phyloP scores from a whole-genome alignment of 306 rosid genomes.

The Castanea mollissima region DNA sequence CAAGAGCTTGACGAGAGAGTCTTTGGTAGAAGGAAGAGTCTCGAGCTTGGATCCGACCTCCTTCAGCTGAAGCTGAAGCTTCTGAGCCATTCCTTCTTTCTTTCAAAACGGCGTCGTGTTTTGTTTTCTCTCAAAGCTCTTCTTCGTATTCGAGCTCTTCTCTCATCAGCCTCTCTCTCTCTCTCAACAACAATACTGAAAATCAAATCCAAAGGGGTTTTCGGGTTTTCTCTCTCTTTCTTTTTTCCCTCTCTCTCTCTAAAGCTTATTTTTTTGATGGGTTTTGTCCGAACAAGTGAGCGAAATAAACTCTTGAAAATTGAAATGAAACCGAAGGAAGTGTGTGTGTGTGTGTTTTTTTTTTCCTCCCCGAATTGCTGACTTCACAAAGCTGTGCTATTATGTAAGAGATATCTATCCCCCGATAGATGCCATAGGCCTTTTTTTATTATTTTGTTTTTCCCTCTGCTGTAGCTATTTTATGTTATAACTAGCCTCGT shows the following conservation, averaged over 20 bases:
- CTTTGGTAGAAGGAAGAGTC: conserved; percentile 68
- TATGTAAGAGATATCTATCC: not conserved
- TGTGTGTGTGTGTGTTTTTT: not conserved
- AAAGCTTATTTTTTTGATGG: conserved; percentile 8
- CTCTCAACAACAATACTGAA: too few relatives aligned
- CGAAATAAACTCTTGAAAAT: conserved; percentile 36
- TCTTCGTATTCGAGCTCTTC: too few relatives aligned
- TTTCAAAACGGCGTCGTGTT: conserved; percentile 29
- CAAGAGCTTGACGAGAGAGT: conserved; percentile 74
- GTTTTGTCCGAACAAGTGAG: conserved; percentile 41
- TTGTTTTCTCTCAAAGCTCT: too few relatives aligned
- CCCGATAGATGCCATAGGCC: too few relatives aligned
- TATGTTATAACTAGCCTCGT: too few relatives aligned
- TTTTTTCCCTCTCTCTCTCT: not conserved
- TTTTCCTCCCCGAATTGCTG: conserved; percentile 29
- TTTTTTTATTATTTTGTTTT: not conserved
- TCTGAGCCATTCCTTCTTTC: conserved; percentile 49
- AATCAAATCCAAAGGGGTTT: conserved; percentile 13
- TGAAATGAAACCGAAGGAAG: conserved; percentile 15
- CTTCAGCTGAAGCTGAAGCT: conserved; percentile 73
- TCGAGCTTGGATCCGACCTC: conserved; percentile 97
- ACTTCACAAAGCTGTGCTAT: not conserved
- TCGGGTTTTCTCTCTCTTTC: conserved; percentile 11
- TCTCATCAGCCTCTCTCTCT: too few relatives aligned
- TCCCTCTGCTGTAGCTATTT: too few relatives aligned